Conservation (phyloP, 139 green algal species). For the Chlorokybus atmophyticus region DNA sequence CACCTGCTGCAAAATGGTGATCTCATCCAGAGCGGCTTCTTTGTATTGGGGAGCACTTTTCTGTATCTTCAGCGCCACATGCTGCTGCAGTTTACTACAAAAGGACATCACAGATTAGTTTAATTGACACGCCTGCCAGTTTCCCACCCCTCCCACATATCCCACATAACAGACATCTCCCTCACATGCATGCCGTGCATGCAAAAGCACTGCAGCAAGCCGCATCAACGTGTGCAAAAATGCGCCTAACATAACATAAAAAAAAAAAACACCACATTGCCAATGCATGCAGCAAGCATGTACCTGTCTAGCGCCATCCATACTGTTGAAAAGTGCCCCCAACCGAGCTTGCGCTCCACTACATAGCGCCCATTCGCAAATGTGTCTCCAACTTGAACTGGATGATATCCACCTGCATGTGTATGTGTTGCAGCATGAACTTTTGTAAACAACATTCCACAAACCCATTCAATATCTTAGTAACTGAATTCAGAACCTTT, state of each 20-base stretch:
- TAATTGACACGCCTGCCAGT: too few species aligned
- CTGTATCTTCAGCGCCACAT: constrained; percentile 68
- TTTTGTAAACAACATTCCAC: not conserved
- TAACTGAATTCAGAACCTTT: constrained; percentile 5
- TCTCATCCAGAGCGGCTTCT: constrained; percentile 90
- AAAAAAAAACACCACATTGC: not conserved
- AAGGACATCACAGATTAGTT: not conserved
- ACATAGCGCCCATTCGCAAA: constrained; percentile 79
- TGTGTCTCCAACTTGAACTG: constrained; percentile 69
- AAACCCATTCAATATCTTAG: not conserved
- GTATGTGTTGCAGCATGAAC: not conserved
- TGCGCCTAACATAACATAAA: too few species aligned
- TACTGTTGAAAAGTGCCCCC: constrained; percentile 98
- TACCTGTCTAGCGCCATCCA: constrained; percentile 55
- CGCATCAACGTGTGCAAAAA: too few species aligned
- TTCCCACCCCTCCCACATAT: too few species aligned
- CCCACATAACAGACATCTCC: too few species aligned
- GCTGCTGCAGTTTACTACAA: constrained; percentile 3
- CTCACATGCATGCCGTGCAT: too few species aligned
- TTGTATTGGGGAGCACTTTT: constrained; percentile 92
- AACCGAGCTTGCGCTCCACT: constrained; percentile 89
- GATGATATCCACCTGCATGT: constrained; percentile 76
- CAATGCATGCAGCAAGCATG: not conserved
- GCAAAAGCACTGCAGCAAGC: too few species aligned
- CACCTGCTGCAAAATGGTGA: constrained; percentile 74